Base-by-base conservation (phyloP, 2,329 filamentous ascomycete genomes). In the Aspergillus sp. region DNA sequence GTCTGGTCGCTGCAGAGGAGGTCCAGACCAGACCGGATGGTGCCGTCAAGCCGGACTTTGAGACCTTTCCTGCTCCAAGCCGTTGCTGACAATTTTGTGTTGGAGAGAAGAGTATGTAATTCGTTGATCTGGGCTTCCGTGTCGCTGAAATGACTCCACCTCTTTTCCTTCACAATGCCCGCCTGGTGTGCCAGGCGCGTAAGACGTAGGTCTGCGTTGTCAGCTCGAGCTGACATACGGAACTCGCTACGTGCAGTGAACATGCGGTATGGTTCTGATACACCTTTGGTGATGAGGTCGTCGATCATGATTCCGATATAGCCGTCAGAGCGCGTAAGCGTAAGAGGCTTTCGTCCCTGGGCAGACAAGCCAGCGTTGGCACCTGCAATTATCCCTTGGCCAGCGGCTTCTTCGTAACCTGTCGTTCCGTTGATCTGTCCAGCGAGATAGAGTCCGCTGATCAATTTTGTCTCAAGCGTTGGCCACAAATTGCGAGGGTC, bases 271-370 rank as follows among this genome's bases (percentile, higher is more conserved):
- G 95, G 95, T 71, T 99, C 95, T 2, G 90, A 93, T 30, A 99
- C 95, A 48, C 95, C 95, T 76, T 97, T 98, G 20, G 93, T 98
- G 70, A 96, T 88, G 39, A 99, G 85, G 72, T 99, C 95, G 75
- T 99, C 95, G 68, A 99, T 93, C 92, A 99, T 96, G 77, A 99
- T 89, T 64, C 95, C 95, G 69, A 99, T 98, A 74, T 97, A 99
- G 12, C 91, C 92, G 73, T 99, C 93, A 1, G 89, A 88, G 62
- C 95, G 84, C 7, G 87, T 87, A 30, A 99, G 79, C 0, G 84
- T 84, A 60, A 96, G 81, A 0, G 86, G 82, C 2, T 80, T 73
- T 57, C 89, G 85, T 1, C 84, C 83, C 60, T 85, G 83, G 0
- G 93, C 86, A 1, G 87, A 83, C n/a, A 95, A 83, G 2, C 93